These are phyloP conservation scores for Myxozyma geophila DNA, from an alignment of 805 yeast genomes.

Conservation along the genomic window DNA sequence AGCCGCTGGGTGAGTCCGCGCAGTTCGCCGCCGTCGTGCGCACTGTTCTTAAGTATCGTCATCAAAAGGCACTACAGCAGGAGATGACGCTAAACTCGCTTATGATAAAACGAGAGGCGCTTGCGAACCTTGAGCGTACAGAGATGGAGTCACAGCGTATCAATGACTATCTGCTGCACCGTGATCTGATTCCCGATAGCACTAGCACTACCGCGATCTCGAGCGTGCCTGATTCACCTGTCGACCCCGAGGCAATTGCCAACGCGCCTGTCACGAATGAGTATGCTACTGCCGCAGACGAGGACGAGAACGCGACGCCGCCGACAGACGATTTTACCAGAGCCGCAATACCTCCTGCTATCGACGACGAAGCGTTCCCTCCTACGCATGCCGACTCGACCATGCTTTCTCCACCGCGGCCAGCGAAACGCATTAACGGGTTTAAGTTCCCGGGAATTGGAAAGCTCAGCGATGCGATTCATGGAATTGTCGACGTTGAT, in stretches of 20 bases:
- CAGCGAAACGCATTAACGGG: constrained; percentile 44
- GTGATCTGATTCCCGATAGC: constrained; percentile 22
- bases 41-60: constrained; percentile 63
- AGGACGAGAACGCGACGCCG: background rate
- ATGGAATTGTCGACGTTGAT: constrained; percentile 68
- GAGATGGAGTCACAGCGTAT: constrained; percentile 54
- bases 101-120: constrained; percentile 43
- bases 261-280: constrained; percentile 14
- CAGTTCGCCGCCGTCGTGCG: constrained; percentile 64
- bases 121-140: constrained; percentile 49
- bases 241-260: constrained; percentile 9
- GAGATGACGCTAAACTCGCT: constrained; percentile 52
- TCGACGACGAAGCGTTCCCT: constrained; percentile 35
- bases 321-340: constrained; percentile 12
- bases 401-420: constrained; percentile 25
- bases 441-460: constrained; percentile 61
- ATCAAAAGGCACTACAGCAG: constrained; percentile 59
- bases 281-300: constrained; percentile 22
- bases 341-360: background rate
- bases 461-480: constrained; percentile 56
- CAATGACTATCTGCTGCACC: constrained; percentile 38
- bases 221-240: constrained; percentile 10
- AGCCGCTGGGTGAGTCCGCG: constrained; percentile 72
- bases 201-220: background rate
- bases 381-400: constrained; percentile 37